These are phyloP conservation scores for Begonia peltatifolia DNA, from an alignment of 306 rosid species.

Conservation along the genomic window DNA sequence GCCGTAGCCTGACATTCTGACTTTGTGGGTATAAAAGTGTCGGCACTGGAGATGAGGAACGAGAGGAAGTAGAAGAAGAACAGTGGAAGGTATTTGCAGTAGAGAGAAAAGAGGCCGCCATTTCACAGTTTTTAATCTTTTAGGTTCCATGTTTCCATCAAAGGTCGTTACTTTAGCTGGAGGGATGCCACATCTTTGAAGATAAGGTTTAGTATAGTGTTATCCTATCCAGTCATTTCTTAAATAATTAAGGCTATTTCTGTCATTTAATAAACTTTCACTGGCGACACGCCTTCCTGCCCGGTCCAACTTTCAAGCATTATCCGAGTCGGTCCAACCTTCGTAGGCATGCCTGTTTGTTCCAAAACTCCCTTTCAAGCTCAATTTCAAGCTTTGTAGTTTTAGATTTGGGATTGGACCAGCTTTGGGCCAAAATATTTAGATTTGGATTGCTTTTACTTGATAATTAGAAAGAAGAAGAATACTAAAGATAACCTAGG, in stretches of 20 bases:
- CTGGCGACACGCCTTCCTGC: too few relatives aligned
- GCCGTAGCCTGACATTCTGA: constrained; percentile 20
- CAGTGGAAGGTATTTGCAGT: constrained; percentile 37
- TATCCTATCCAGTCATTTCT: constrained; percentile 46
- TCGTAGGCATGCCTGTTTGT: too few relatives aligned
- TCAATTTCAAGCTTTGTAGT: too few relatives aligned
- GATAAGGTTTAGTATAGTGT: constrained; percentile 71
- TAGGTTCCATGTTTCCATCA: constrained; percentile 14
- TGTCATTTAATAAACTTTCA: not conserved
- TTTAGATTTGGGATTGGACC: too few relatives aligned
- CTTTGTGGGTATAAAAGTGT: constrained; percentile 18
- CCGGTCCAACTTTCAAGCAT: not conserved
- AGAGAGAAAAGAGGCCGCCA: constrained; percentile 64
- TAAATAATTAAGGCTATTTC: not conserved
- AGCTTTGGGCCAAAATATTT: too few relatives aligned
- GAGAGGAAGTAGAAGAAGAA: constrained; percentile 23
- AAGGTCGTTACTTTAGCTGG: constrained; percentile 11
- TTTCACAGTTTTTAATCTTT: constrained; percentile 12
- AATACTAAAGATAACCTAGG: too few relatives aligned
- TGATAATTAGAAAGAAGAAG: too few relatives aligned
- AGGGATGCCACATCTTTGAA: constrained; percentile 23
- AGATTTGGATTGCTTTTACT: too few relatives aligned
- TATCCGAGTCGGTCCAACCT: not conserved
- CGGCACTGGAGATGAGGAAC: constrained; percentile 13
- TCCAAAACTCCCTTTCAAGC: too few relatives aligned